Conservation (phyloP, 2,329 filamentous ascomycete genomes). For the Exutisphaerella laricina region DNA sequence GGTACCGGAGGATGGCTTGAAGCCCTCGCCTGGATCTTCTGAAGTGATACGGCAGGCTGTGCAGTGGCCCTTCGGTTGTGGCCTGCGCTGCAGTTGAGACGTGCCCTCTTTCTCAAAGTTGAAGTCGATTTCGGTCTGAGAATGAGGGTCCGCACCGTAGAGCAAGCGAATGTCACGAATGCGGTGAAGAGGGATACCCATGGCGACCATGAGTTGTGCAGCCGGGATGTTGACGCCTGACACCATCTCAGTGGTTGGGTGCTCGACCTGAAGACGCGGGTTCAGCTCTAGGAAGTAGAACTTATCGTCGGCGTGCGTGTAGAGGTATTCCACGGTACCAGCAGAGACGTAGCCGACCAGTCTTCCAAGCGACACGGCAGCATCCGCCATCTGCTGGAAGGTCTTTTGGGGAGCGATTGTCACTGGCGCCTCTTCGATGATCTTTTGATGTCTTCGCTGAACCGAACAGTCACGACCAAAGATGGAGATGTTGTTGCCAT, state of each 20-base stretch:
- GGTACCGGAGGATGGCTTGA: slow-evolving; percentile 98
- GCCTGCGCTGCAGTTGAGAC: slow-evolving; percentile 76
- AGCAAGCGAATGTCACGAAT: slow-evolving; percentile 94
- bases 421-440: slow-evolving; percentile 97
- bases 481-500: slow-evolving; percentile 98
- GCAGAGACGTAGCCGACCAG: slow-evolving; percentile 98
- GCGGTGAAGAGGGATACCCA: slow-evolving; percentile 93
- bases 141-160: slow-evolving; percentile 90
- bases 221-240: slow-evolving; percentile 95
- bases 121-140: slow-evolving; percentile 84
- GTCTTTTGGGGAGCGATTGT: slow-evolving; percentile 86
- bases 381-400: slow-evolving; percentile 95
- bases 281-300: slow-evolving; percentile 99
- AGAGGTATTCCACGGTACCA: slow-evolving; percentile 97
- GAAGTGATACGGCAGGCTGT: slow-evolving; percentile 99
- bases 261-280: slow-evolving; percentile 98
- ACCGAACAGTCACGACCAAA: slow-evolving; percentile 99
- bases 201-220: slow-evolving; percentile 95
- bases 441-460: slow-evolving; percentile 97
- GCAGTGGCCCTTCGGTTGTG: slow-evolving; percentile 90
- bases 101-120: slow-evolving; percentile 87
- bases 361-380: slow-evolving; percentile 85
- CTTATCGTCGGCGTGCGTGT: slow-evolving; percentile 95
- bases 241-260: slow-evolving; percentile 99
- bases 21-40: slow-evolving; percentile 96